Evolutionary conservation across 1,284 basidiomycete genomes (phyloP).

Genomic region (Cryptococcus neoformans): DNA sequence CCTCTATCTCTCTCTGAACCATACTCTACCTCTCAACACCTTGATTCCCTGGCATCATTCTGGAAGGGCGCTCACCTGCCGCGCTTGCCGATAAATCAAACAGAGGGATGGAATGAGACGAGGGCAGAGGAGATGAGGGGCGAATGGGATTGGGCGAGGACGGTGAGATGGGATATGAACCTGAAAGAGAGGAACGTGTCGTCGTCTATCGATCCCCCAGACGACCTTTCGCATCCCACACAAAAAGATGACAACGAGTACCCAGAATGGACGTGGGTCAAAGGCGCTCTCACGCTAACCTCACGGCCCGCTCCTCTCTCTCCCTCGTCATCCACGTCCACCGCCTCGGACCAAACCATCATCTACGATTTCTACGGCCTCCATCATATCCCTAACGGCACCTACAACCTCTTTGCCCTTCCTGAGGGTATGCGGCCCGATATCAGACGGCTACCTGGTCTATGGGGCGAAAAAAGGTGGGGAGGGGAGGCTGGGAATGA

Average conservation of each 20-base stretch:
- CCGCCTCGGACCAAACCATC: conserved; percentile 15
- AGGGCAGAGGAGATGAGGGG: conserved; percentile 32
- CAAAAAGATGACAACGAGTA: conserved; percentile 3
- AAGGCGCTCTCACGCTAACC: conserved; percentile 25
- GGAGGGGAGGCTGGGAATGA: conserved; percentile 58
- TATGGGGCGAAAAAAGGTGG: conserved; percentile 54
- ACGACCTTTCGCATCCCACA: background rate
- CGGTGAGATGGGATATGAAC: conserved; percentile 39
- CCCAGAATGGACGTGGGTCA: conserved; percentile 40
- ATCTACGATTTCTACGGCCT: conserved; percentile 56
- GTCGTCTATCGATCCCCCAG: background rate
- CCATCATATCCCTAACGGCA: conserved; percentile 71
- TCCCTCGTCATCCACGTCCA: background rate
- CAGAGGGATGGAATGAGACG: conserved; percentile 35
- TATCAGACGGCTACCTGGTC: conserved; percentile 62
- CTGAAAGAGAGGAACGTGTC: conserved; percentile 35
- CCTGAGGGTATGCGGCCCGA: conserved; percentile 54
- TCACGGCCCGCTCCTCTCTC: background rate
- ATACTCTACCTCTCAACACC: conserved; percentile 12
- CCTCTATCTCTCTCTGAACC: conserved; percentile 15
- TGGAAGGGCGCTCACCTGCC: conserved; percentile 18
- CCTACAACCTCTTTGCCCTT: conserved; percentile 69
- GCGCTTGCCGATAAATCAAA: background rate
- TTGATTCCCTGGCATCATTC: conserved; percentile 17
- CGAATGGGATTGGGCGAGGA: conserved; percentile 34